Evolutionary conservation across 179 eudicot genomes (phyloP).

Genomic region (Actinidia chinensis): DNA sequence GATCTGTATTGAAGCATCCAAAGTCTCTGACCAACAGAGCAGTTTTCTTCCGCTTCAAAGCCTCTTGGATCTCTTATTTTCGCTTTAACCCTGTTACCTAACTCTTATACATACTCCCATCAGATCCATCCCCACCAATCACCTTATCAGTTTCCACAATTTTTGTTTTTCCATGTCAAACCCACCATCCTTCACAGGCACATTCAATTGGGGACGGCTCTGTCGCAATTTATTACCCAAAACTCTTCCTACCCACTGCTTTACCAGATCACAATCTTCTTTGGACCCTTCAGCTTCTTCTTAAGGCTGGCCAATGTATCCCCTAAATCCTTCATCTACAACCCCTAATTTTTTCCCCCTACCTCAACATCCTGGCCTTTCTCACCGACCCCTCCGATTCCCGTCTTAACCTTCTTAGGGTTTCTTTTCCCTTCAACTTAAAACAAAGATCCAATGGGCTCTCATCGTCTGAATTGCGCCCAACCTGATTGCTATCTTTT

Average conservation of each 20-base stretch:
- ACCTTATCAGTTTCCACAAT: constrained; percentile 21
- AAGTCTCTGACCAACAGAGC: constrained; percentile 20
- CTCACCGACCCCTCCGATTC: constrained; percentile 31
- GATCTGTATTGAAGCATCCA: constrained; percentile 25
- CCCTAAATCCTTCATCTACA: constrained; percentile 49
- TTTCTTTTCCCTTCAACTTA: constrained; percentile 57
- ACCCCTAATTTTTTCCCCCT: constrained; percentile 32
- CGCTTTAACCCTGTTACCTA: constrained; percentile 25
- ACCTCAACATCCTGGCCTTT: constrained; percentile 36
- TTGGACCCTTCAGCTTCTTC: constrained; percentile 88
- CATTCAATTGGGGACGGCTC: constrained; percentile 15
- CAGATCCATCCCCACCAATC: constrained; percentile 28
- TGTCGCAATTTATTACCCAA: too few species aligned
- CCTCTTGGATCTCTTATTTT: constrained; percentile 35
- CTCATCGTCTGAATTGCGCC: constrained; percentile 76
- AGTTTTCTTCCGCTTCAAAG: constrained; percentile 25
- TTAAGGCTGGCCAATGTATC: constrained; percentile 88
- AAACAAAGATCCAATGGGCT: constrained; percentile 72
- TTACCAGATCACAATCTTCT: constrained; percentile 42
- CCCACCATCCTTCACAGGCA: constrained; percentile 26
- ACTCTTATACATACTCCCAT: constrained; percentile 16
- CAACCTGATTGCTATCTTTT: constrained; percentile 52
- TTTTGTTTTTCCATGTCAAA: constrained; percentile 23
- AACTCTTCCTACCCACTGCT: constrained; percentile 27
- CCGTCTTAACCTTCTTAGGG: constrained; percentile 53